Conservation (phyloP, 2,329 filamentous ascomycete species). For the Colletotrichum chrysophilum region DNA sequence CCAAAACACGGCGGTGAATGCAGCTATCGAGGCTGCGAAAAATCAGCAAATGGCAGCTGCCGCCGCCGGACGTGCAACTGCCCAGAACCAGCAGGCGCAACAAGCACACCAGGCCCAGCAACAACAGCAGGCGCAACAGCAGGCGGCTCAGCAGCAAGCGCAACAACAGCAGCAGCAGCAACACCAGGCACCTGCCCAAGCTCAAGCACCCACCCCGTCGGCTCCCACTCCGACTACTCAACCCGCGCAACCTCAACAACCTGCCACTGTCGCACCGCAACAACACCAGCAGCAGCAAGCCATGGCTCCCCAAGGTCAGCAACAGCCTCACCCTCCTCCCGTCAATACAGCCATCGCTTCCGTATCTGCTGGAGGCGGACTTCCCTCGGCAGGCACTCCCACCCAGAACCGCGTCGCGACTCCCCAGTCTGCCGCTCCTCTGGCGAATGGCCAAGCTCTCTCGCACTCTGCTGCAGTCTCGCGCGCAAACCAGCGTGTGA, state of each 20-base stretch:
- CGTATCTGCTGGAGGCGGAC: constrained; percentile 34
- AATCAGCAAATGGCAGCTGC: constrained; percentile 41
- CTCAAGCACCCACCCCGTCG: constrained; percentile 13
- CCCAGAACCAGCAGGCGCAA: constrained; percentile 29
- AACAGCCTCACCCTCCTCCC: constrained; percentile 38
- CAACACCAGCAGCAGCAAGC: background rate
- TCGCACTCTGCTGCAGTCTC: constrained; percentile 56
- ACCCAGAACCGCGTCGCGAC: constrained; percentile 56
- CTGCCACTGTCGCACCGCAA: background rate
- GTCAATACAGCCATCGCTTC: constrained; percentile 53
- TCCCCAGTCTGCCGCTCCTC: constrained; percentile 48
- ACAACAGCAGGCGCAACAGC: constrained; percentile 19
- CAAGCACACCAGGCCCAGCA: background rate
- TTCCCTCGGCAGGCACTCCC: constrained; percentile 51
- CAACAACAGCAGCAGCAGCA: constrained; percentile 31
- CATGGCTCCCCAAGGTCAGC: background rate
- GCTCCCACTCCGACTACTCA: constrained; percentile 7
- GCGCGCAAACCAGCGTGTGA: constrained; percentile 49
- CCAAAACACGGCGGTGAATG: constrained; percentile 41
- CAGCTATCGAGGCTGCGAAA: constrained; percentile 51
- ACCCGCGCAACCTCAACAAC: constrained; percentile 1
- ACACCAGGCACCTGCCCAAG: constrained; percentile 25
- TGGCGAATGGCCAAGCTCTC: constrained; percentile 43
- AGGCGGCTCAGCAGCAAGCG: background rate
- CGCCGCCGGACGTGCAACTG: constrained; percentile 6